Base-by-base conservation (phyloP, 2,329 filamentous ascomycete genomes). In the Fusarium bactridioides region DNA sequence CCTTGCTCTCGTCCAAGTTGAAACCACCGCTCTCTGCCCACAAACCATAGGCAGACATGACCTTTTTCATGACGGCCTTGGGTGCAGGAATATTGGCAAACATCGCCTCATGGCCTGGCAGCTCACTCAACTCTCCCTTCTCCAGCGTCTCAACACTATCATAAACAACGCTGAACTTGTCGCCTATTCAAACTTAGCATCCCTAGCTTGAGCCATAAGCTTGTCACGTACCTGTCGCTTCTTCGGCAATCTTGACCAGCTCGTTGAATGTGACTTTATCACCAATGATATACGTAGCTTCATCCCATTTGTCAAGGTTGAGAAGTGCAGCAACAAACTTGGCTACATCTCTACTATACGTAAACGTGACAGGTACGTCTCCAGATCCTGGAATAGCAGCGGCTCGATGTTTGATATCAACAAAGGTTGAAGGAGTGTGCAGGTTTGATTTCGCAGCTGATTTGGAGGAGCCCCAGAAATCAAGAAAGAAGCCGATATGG, bases 401-500 rank as follows among this genome's bases (percentile, higher is more conserved):
- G 11, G 35, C 40, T 16, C 37, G 63, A 10, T 65, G 21, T 4
- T 53, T 21, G 10, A 56, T 65, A n/a, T 65, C 60, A 1, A 65
- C 9, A 27, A 57, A 65, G 0, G 48, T 65, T 25, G 63, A 44
- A 4, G 60, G 29, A 5, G 43, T 47, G 3, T 40, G 63, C 0
- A 65, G 8, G n/a, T 57, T 54, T 7, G 63, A 57, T 2, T 50
- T 65, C 1, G n/a, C 27, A 4, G 15, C 16, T 13, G 60, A 41
- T n/a, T 27, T 54, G 8, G 50, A 7, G 1, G 63, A 64, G 15
- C 63, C 63, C 62, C 62, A 65, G 29, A 64, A 64, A 23, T 65
- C 60, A 21, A 64, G n/a, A 18, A 65, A 65, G 48, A 65, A 65
- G 25, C 63, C 63, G 16, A 57, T 48, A 18, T 66, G 63, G 2